These are phyloP conservation scores for Parastagonospora avenae DNA, from an alignment of 2,329 filamentous ascomycete genomes.

Conservation along the genomic window DNA sequence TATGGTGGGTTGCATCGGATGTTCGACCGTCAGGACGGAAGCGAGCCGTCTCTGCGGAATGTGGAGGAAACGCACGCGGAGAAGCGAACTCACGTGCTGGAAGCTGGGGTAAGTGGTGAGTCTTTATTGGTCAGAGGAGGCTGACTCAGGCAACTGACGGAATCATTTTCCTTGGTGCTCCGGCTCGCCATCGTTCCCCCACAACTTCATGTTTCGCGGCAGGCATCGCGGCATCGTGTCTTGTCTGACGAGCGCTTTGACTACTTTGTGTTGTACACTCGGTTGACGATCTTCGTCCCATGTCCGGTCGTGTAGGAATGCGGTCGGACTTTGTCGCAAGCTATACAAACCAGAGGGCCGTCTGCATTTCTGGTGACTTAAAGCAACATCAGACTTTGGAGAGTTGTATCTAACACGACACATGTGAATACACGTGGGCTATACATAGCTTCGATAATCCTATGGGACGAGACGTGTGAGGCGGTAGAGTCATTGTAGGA, in stretches of 20 bases:
- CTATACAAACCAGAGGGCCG: too few relatives aligned
- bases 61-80: constrained; percentile 6
- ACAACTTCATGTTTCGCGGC: neutral
- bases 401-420: too few relatives aligned
- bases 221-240: neutral
- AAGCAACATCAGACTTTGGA: too few relatives aligned
- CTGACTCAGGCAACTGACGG: constrained; percentile 14
- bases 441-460: too few relatives aligned
- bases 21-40: constrained; percentile 10
- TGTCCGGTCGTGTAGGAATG: too few relatives aligned
- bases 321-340: too few relatives aligned
- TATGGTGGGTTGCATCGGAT: constrained; percentile 21
- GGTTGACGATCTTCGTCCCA: too few relatives aligned
- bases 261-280: neutral
- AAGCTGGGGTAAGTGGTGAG: neutral
- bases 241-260: neutral
- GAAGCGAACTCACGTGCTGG: constrained; percentile 7
- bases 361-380: too few relatives aligned
- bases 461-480: too few relatives aligned
- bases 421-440: too few relatives aligned
- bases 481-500: too few relatives aligned
- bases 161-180: constrained; percentile 8
- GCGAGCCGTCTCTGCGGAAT: constrained; percentile 3
- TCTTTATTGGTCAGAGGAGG: constrained; percentile 13
- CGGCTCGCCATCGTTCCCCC: neutral